Base-by-base conservation (phyloP, 2,329 filamentous ascomycete genomes). In the Colletotrichum australisinense region DNA sequence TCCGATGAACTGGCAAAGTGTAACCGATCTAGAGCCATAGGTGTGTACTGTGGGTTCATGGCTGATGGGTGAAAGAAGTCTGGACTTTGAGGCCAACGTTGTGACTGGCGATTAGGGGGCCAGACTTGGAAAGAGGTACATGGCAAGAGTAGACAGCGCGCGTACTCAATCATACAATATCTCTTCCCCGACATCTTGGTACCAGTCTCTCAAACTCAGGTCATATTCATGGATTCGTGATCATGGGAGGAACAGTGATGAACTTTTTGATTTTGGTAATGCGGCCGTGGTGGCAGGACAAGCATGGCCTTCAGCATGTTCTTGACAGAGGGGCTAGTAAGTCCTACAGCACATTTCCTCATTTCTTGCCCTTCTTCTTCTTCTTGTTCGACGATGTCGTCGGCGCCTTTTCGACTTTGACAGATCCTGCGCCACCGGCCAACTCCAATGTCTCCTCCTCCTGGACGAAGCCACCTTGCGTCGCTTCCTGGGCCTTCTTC, bases 401-500 rank as follows among this genome's bases (percentile, higher is more conserved):
- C 3, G 83, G 80, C 19, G 89, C 87, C 83, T 90, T 92, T 80
- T 93, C 90, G 52, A 92, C 90, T 81, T 90, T 92, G 71, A 92
- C 89, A 6, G 85, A 87, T 16, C 90, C 90, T 1, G 89, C 90
- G 5, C 91, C 91, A 32, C 91, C 90, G 3, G 90, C 90, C 14
- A 93, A 83, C 76, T 90, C 91, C 76, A 91, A 85, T 71, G 86
- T 93, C 86, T 88, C 91, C 81, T 93, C 93, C 75, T 95, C 94
- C 78, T 88, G 92, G 26, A 95, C 93, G 14, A 93, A 85, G 62
- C 95, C 96, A 74, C 97, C 97, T 82, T 98, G 97, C 9, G 94
- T 98, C 53, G 92, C 86, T 76, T 94, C 93, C 74, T 88, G 87
- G 5, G 91, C 92, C 84, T 93, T 93, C 88, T 95, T 93, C 88